Evolutionary conservation across 2,329 filamentous ascomycete genomes (phyloP).

Genomic region (Stemphylium beticola): DNA sequence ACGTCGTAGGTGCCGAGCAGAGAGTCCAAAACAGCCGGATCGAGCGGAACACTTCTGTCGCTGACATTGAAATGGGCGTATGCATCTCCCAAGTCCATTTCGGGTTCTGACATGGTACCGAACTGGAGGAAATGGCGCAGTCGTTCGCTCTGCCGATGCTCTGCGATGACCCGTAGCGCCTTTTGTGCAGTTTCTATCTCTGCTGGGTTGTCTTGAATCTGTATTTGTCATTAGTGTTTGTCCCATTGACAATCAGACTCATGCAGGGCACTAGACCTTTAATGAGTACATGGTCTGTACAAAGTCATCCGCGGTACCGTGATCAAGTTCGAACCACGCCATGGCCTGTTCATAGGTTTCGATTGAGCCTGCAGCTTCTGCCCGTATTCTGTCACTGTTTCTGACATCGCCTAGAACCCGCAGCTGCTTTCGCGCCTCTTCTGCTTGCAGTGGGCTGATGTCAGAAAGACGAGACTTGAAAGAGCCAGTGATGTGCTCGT

Average conservation of each 20-base stretch:
- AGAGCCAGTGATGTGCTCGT: constrained; percentile 66
- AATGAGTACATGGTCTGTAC: constrained; percentile 63
- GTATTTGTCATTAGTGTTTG: constrained; percentile 14
- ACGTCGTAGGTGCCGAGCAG: constrained; percentile 47
- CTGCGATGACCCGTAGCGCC: constrained; percentile 65
- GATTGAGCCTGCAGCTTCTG: constrained; percentile 64
- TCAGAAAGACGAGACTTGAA: constrained; percentile 66
- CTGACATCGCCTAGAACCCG: constrained; percentile 66
- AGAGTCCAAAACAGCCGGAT: constrained; percentile 49
- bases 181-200: constrained; percentile 59
- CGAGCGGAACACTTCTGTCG: constrained; percentile 59
- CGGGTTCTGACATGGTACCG: constrained; percentile 55
- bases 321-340: constrained; percentile 62
- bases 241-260: not conserved
- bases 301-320: constrained; percentile 61
- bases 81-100: constrained; percentile 59
- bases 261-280: constrained; percentile 53
- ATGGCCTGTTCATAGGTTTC: constrained; percentile 70
- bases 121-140: constrained; percentile 61
- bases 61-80: constrained; percentile 53
- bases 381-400: constrained; percentile 63
- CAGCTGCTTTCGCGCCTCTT: constrained; percentile 63
- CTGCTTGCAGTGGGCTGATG: constrained; percentile 59
- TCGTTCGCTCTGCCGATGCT: constrained; percentile 61
- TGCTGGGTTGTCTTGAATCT: constrained; percentile 60